Conservation (phyloP, 305 asterid species). For the Fraxinus floribunda region DNA sequence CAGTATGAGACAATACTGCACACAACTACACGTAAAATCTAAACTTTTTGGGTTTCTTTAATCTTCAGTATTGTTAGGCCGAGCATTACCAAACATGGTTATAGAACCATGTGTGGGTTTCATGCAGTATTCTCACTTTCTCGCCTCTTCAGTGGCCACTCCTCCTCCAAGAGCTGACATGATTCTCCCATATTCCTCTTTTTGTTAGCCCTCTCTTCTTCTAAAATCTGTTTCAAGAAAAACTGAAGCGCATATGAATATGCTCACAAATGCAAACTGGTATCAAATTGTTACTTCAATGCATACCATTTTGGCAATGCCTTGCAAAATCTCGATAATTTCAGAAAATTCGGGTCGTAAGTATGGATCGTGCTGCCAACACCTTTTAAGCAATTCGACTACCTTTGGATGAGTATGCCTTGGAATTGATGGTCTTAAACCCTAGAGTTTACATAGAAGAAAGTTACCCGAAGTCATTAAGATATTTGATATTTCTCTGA, state of each 20-base stretch:
- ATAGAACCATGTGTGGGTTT: background rate
- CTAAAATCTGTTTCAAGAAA: too few relatives aligned
- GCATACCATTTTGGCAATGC: constrained; percentile 54
- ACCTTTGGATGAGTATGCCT: constrained; percentile 55
- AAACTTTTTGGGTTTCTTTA: background rate
- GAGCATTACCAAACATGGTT: background rate
- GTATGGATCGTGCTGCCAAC: constrained; percentile 83
- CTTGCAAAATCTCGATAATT: constrained; percentile 52
- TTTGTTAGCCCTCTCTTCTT: constrained; percentile 23
- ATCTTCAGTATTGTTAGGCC: background rate
- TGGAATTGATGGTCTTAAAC: constrained; percentile 73
- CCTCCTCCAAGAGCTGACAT: constrained; percentile 31
- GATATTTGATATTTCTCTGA: background rate
- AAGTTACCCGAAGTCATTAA: background rate
- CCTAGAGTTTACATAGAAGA: constrained; percentile 34
- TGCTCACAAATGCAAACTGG: too few relatives aligned
- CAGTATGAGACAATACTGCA: background rate
- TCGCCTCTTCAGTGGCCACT: constrained; percentile 25
- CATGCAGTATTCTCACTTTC: constrained; percentile 31
- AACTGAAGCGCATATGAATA: too few relatives aligned
- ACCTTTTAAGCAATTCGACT: constrained; percentile 64
- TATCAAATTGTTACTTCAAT: too few relatives aligned
- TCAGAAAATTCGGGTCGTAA: constrained; percentile 77
- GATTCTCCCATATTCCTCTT: constrained; percentile 50
- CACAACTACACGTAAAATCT: background rate